Conservation (phyloP, 169 alveolate species). For the Theileria parva region DNA sequence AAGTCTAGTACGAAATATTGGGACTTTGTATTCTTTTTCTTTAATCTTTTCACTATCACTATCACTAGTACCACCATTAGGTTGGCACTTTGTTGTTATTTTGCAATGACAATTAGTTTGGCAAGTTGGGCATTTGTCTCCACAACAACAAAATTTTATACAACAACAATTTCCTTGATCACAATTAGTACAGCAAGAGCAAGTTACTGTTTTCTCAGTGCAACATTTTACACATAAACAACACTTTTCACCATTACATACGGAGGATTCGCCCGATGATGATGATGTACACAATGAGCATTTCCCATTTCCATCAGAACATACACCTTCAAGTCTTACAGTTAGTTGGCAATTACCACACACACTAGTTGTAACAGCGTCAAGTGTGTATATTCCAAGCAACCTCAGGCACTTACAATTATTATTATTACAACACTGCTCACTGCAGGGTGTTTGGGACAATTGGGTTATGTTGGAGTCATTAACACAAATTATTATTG, state of each 20-base stretch:
- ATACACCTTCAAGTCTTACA: neutral
- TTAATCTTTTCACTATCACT: too few species aligned
- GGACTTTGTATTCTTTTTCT: too few species aligned
- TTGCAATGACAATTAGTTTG: neutral
- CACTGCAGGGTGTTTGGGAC: neutral
- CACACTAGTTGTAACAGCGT: constrained; percentile 1
- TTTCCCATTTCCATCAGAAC: neutral
- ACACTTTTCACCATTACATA: neutral
- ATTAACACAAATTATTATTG: neutral
- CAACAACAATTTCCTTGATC: neutral
- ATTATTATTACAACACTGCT: neutral
- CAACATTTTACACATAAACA: neutral
- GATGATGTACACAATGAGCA: too few species aligned
- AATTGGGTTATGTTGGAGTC: neutral
- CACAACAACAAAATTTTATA: neutral
- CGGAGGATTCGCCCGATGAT: too few species aligned
- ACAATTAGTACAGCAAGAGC: neutral
- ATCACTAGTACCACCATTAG: too few species aligned
- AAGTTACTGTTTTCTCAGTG: too few species aligned
- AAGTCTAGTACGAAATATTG: neutral
- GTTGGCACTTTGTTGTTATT: too few species aligned
- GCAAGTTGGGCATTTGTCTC: neutral
- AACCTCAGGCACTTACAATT: neutral
- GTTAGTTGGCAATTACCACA: constrained; percentile 7
- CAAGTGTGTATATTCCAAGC: neutral